phyloP scores from a whole-genome alignment of 2,329 filamentous ascomycete genomes.

The Trichocomaceae sp. region DNA sequence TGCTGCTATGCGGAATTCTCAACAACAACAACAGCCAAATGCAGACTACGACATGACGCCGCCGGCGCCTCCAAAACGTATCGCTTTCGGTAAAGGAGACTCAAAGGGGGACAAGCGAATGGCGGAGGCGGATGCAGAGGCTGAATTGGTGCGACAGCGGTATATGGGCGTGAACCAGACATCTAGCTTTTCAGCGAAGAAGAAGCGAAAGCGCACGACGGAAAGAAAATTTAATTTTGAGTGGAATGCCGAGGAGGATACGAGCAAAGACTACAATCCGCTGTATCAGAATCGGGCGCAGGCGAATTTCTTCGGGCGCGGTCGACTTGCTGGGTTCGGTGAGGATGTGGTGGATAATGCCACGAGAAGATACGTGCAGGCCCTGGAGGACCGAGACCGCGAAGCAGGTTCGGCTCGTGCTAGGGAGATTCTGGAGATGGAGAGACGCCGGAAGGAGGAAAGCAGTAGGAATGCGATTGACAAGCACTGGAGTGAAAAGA shows the following conservation, averaged over 20 bases:
- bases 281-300: conserved; percentile 65
- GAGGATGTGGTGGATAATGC: conserved; percentile 50
- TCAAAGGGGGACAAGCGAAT: conserved; percentile 37
- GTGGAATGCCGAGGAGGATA: conserved; percentile 94
- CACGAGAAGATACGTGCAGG: conserved; percentile 55
- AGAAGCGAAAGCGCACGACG: conserved; percentile 86
- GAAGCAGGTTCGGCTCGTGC: conserved; percentile 73
- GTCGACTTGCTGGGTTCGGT: conserved; percentile 59
- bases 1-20: conserved; percentile 41
- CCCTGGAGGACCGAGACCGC: conserved; percentile 66
- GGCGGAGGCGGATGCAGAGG: conserved; percentile 58
- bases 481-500: conserved; percentile 95
- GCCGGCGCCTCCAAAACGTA: conserved; percentile 37
- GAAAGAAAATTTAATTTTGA: conserved; percentile 99
- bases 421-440: conserved; percentile 75
- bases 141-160: conserved; percentile 65
- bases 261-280: conserved; percentile 73
- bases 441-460: conserved; percentile 67
- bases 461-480: conserved; percentile 68
- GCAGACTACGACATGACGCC: conserved; percentile 49
- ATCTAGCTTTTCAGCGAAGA: conserved; percentile 87
- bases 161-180: conserved; percentile 92
- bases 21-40: conserved; percentile 35
- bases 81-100: conserved; percentile 23
- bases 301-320: conserved; percentile 63